Evolutionary conservation across 768 basidiomycete genomes (phyloP), one percentile per base, ranked within the genome.

Genomic region (Porpolomopsis calyptriformis): DNA sequence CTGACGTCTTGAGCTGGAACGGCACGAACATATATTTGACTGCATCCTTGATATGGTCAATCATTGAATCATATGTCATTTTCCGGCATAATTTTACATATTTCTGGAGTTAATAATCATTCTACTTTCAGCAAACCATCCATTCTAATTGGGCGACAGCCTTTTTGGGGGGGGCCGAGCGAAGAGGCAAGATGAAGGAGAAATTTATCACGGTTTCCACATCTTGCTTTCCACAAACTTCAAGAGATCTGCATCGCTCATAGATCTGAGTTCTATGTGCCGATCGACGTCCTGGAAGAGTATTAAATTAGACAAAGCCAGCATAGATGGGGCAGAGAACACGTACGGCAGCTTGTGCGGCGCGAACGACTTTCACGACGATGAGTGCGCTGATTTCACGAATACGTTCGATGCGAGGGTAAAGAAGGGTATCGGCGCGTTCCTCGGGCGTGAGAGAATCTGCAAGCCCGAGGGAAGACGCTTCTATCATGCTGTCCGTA

Each of bases 401-500:
- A 52, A 96, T 47, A 6, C 45, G 45, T 73, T 84, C 77, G 47
- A 94, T 71, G 40, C 78, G 77, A 37, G 93, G 92, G 63, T 96
- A 96, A 6, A 97, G 61, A 39, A 92, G 70, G 36, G 76, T 83
- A 34, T 65, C 55, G 2, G 67, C 69, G 34, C 64, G 71, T 64
- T 96, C 93, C 27, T 85, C 82, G 10, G 59, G 53, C 1, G 76
- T 88, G 34, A 93, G 70, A 3, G 85, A 77, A 48, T 80, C 64
- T 3, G 86, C 81, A 33, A 96, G 73, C 5, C 87, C 88, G 23
- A 87, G 71, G 3, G 90, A 83, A 10, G 85, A 76, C 4, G 88
- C 84, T 60, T 94, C 90, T 20, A 96, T 83, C 86, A 97, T 91
- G 51, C 70, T 70, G 59, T 91, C 85, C 2, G 88, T 87, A 37